phyloP scores from a whole-genome alignment of 2,329 filamentous ascomycete species.

The Alternaria hordeiaustralica region DNA sequence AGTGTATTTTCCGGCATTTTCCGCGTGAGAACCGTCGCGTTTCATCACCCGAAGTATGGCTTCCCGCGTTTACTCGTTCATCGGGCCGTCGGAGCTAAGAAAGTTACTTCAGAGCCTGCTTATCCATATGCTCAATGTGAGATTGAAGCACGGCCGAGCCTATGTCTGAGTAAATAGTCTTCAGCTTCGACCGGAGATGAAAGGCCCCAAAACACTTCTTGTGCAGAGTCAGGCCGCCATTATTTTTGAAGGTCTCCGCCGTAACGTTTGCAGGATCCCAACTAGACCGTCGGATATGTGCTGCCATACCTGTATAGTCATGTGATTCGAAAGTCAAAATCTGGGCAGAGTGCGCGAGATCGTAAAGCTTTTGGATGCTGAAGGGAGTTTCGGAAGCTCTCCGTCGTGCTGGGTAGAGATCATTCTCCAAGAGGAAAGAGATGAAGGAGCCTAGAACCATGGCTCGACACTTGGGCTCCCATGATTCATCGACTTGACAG shows the following conservation, averaged over 20 bases:
- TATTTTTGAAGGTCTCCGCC: slow-evolving; percentile 9
- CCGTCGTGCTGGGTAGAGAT: slow-evolving; percentile 10
- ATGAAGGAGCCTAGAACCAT: slow-evolving; percentile 6
- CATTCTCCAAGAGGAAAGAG: slow-evolving; percentile 8
- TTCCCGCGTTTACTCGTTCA: background rate
- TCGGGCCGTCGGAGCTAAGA: background rate
- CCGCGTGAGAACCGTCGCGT: background rate
- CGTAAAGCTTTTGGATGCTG: slow-evolving; percentile 8
- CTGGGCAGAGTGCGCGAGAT: background rate
- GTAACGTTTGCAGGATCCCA: slow-evolving; percentile 7
- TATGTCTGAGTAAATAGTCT: slow-evolving; percentile 3
- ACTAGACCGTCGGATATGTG: slow-evolving; percentile 4
- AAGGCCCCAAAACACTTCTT: slow-evolving; percentile 7
- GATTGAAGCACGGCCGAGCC: slow-evolving; percentile 10
- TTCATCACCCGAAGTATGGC: background rate
- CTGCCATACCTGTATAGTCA: slow-evolving; percentile 9
- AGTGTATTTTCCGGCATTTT: too few species aligned
- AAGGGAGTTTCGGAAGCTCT: slow-evolving; percentile 8
- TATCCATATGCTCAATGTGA: slow-evolving; percentile 17
- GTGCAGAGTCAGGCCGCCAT: background rate
- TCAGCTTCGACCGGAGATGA: slow-evolving; percentile 3
- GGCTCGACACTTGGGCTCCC: slow-evolving; percentile 7
- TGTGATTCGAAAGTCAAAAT: slow-evolving; percentile 9
- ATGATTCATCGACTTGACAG: slow-evolving; percentile 8
- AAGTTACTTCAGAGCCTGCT: slow-evolving; percentile 18